A percentile compares a stretch with the other conserved stretches of the same genome.
These are phyloP conservation scores for Venturia asperata DNA, from an alignment of 2,329 filamentous ascomycete genomes.

Conservation along the genomic window DNA sequence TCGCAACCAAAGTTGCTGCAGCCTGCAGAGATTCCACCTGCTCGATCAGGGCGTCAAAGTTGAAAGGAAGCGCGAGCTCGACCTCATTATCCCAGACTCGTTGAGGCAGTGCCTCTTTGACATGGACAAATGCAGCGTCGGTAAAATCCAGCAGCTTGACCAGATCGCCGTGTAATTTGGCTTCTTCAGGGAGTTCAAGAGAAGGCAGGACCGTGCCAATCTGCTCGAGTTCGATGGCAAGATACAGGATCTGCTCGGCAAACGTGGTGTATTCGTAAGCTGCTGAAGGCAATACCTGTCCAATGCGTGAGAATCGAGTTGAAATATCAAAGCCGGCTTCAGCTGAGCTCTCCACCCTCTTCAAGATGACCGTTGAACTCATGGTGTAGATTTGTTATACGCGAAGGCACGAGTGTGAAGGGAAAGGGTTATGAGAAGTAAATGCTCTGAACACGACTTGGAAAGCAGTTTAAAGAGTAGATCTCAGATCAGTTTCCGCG, in stretches of 20 bases:
- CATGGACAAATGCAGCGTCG: conserved; percentile 10
- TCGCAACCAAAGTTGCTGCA: conserved; percentile 6
- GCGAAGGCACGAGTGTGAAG: background rate
- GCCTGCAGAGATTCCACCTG: conserved; percentile 13
- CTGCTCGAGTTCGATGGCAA: conserved; percentile 14
- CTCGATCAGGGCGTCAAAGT: conserved; percentile 1
- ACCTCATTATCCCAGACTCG: conserved; percentile 13
- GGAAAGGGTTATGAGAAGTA: too few relatives aligned
- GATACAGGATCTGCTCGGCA: conserved; percentile 16
- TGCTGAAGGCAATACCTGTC: conserved; percentile 14
- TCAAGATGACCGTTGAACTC: conserved; percentile 8
- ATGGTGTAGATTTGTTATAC: background rate
- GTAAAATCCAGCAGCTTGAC: conserved; percentile 12
- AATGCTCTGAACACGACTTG: background rate
- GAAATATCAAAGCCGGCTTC: conserved; percentile 8
- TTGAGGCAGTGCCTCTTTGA: conserved; percentile 13
- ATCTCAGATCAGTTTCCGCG: background rate
- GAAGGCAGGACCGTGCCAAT: conserved; percentile 5
- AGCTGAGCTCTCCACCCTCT: conserved; percentile 12
- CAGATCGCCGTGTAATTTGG: conserved; percentile 11
- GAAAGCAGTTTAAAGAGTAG: background rate
- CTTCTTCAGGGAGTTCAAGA: conserved; percentile 7
- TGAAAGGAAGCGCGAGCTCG: conserved; percentile 8
- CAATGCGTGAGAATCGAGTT: conserved; percentile 4
- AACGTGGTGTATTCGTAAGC: conserved; percentile 17